Percentiles rank a stretch among this genome's conserved stretches.
Evolutionary conservation across 129 eudicot species (phyloP).

Genomic region (Centella asiatica): DNA sequence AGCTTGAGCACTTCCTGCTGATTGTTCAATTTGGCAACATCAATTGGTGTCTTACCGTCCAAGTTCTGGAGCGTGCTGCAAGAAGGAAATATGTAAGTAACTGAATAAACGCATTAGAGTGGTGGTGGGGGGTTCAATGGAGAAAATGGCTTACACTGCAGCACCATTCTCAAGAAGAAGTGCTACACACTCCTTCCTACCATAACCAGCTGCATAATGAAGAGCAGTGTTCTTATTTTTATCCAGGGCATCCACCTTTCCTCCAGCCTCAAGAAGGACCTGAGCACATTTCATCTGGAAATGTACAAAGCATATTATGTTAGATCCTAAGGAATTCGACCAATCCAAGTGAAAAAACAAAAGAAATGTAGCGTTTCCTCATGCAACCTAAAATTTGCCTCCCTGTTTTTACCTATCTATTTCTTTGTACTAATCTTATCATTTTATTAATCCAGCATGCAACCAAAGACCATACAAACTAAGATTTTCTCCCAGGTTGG

Average conservation of each 20-base stretch:
- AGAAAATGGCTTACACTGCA: slow-evolving; percentile 62
- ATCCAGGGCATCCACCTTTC: slow-evolving; percentile 91
- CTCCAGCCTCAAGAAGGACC: slow-evolving; percentile 81
- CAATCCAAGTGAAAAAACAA: too few relatives aligned
- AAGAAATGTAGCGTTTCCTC: too few relatives aligned
- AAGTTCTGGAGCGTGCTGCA: slow-evolving; percentile 86
- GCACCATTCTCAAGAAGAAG: slow-evolving; percentile 87
- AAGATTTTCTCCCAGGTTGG: too few relatives aligned
- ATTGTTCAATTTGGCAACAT: slow-evolving; percentile 81
- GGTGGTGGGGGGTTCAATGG: not conserved
- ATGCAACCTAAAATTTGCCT: too few relatives aligned
- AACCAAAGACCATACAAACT: too few relatives aligned
- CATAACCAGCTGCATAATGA: slow-evolving; percentile 97
- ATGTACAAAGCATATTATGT: not conserved
- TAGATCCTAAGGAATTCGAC: not conserved
- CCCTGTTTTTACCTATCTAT: too few relatives aligned
- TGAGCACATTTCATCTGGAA: slow-evolving; percentile 81
- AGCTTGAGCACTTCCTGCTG: slow-evolving; percentile 67
- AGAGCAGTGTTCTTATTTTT: slow-evolving; percentile 95
- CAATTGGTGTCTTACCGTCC: slow-evolving; percentile 91
- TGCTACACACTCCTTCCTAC: slow-evolving; percentile 90
- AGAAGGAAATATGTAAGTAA: not conserved
- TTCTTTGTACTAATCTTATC: too few relatives aligned
- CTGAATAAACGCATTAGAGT: not conserved
- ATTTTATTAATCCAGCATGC: too few relatives aligned